These are phyloP conservation scores for Glycine latifolia DNA, from an alignment of 306 rosid genomes.

Conservation along the genomic window DNA sequence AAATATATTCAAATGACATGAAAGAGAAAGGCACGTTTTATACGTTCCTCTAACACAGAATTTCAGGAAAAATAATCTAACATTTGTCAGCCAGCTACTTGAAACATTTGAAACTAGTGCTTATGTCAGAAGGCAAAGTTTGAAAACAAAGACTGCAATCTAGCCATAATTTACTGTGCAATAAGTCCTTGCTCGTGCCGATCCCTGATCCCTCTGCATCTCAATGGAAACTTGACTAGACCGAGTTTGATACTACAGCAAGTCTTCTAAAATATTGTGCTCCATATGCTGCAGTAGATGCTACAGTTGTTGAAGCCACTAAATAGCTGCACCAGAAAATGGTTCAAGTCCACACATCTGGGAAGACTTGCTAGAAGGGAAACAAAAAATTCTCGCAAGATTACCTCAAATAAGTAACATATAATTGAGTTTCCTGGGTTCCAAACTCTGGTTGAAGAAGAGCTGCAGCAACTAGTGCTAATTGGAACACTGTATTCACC, in stretches of 20 bases:
- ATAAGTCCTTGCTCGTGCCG: not conserved
- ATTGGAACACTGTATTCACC: constrained; percentile 96
- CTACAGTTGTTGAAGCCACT: constrained; percentile 85
- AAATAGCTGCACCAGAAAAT: constrained; percentile 72
- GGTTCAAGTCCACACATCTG: constrained; percentile 33
- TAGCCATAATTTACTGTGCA: constrained; percentile 6
- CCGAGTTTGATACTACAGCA: constrained; percentile 33
- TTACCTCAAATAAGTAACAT: constrained; percentile 77
- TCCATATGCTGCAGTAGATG: constrained; percentile 71
- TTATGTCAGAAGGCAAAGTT: not conserved
- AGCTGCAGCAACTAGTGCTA: constrained; percentile 80
- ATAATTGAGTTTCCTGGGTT: constrained; percentile 69
- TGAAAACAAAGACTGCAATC: not conserved
- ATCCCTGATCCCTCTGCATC: constrained; percentile 2
- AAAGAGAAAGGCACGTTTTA: not conserved
- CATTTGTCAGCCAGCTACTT: not conserved
- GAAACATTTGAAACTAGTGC: not conserved
- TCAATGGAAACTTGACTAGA: constrained; percentile 37
- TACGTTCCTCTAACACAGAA: not conserved
- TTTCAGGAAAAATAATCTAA: not conserved
- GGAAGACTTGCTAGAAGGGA: constrained; percentile 41
- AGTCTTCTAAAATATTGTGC: constrained; percentile 59
- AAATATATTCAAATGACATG: not conserved
- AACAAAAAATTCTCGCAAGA: not conserved
- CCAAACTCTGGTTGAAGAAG: constrained; percentile 95